Evolutionary conservation across 805 yeast species (phyloP), one percentile per base, ranked within the genome.

Genomic region (Suhomyces emberorum): DNA sequence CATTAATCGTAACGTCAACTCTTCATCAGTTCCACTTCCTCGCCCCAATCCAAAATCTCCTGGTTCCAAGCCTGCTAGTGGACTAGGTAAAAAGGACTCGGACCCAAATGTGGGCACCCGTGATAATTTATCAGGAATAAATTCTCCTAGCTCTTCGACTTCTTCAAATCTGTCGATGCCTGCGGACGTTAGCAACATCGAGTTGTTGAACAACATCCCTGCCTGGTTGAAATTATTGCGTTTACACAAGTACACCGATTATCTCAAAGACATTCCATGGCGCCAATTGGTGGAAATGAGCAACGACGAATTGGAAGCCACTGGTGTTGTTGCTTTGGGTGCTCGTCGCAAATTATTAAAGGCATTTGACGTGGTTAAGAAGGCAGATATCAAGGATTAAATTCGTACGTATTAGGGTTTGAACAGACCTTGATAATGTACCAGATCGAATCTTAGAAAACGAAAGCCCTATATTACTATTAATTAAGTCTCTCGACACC

Each of bases 261-360:
- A 84, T 40, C 70, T 93, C 45, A 77, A 82, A 50, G 80, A 78
- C 43, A 69, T 82, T 45, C 70, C 74, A 17, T 93, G 98, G 98
- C 68, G 73, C 44, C 85, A 83, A 30, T 71, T 93, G 66, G 74
- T 93, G 41, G 76, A 77, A 46, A 67, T 85, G 46, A 69, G 69
- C 41, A 96, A 91, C 55, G 73, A 63, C 4, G 76, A 79, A 39
- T 70, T 93, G 51, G 88, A 82, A 46, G 72, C 70, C 3, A 71
- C 79, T 39, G 99, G 99, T 5, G 96, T 93, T 27, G 76, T 80
- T 47, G 97, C 98, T 0, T 71, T 93, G 47, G 99, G 99, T 5
- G 99, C 99, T 0, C 72, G 99, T 45, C 77, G 97, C 39, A 93
- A 93, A 64, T 74, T 93, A 58, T 65, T 93, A 51, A 93, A 93